Evolutionary conservation across 352 stramenopile species (phyloP).

Genomic region (Pythium volutum): DNA sequence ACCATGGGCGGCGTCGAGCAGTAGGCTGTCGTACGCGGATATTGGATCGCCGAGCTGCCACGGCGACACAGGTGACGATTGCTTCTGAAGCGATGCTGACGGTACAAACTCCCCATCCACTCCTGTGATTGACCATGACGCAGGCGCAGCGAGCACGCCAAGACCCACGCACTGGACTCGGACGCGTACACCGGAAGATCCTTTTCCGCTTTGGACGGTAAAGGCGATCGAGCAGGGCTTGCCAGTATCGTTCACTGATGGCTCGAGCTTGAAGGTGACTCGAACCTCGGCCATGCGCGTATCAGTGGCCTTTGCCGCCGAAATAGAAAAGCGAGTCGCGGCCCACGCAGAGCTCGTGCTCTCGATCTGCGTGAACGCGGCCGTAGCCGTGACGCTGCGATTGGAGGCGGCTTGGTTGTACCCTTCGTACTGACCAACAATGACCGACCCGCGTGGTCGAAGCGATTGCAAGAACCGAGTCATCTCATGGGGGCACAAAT

Average conservation of each 20-base stretch:
- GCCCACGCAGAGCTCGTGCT: slow-evolving; percentile 26
- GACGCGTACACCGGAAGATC: slow-evolving; percentile 6
- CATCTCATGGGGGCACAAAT: slow-evolving; percentile 2
- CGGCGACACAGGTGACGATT: no score
- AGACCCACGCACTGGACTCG: slow-evolving; percentile 11
- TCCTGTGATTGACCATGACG: slow-evolving; percentile 1
- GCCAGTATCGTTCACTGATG: not conserved
- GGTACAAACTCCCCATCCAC: not conserved
- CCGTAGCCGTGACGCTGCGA: slow-evolving; percentile 15
- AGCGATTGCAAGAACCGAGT: slow-evolving; percentile 13
- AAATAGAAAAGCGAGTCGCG: slow-evolving; percentile 35
- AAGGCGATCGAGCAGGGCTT: slow-evolving; percentile 16
- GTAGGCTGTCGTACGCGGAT: slow-evolving; percentile 22
- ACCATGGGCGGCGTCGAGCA: slow-evolving; percentile 10
- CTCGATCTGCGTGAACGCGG: slow-evolving; percentile 5
- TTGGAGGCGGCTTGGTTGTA: slow-evolving; percentile 7
- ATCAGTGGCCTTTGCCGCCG: slow-evolving; percentile 30
- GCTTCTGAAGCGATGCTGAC: not conserved
- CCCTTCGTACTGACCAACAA: slow-evolving; percentile 22
- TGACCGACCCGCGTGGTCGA: not conserved
- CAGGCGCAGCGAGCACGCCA: not conserved
- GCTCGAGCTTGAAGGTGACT: slow-evolving; percentile 12
- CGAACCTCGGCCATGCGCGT: slow-evolving; percentile 5
- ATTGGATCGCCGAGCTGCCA: slow-evolving; percentile 16
- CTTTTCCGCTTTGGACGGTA: slow-evolving; percentile 13